These are phyloP conservation scores for Penicillium mononematosum DNA, from an alignment of 495 filamentous ascomycete genomes.

Conservation along the genomic window DNA sequence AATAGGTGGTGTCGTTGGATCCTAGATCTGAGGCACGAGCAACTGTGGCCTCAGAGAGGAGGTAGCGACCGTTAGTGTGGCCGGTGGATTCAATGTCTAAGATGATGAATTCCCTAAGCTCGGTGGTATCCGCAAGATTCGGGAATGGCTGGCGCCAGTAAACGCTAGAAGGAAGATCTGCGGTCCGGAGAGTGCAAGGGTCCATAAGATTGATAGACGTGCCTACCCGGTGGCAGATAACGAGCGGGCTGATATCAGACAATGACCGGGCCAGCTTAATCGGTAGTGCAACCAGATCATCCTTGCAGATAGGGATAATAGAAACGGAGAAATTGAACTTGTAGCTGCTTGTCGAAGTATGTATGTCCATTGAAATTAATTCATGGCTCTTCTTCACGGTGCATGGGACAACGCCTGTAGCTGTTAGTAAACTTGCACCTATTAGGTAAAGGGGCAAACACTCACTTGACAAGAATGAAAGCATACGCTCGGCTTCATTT, in stretches of 20 bases:
- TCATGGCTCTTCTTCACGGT: slow-evolving; percentile 83
- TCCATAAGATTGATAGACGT: slow-evolving; percentile 88
- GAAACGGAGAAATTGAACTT: slow-evolving; percentile 89
- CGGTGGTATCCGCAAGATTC: slow-evolving; percentile 77
- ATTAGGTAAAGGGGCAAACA: too few species aligned
- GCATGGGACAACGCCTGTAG: slow-evolving; percentile 63
- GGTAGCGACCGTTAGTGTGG: slow-evolving; percentile 71
- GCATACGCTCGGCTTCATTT: not conserved
- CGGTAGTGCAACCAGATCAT: slow-evolving; percentile 91
- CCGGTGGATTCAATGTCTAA: slow-evolving; percentile 89
- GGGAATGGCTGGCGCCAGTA: slow-evolving; percentile 90
- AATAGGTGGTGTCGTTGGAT: slow-evolving; percentile 79
- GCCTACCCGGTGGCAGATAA: slow-evolving; percentile 84
- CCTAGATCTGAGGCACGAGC: slow-evolving; percentile 88
- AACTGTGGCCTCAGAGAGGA: slow-evolving; percentile 81
- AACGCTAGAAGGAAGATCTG: slow-evolving; percentile 72
- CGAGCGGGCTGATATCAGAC: slow-evolving; percentile 81
- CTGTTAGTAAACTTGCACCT: too few species aligned
- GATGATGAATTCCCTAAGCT: slow-evolving; percentile 87
- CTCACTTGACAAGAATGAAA: not conserved
- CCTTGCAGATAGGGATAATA: slow-evolving; percentile 90
- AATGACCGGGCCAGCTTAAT: slow-evolving; percentile 78
- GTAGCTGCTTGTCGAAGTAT: slow-evolving; percentile 78
- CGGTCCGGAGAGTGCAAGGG: slow-evolving; percentile 83
- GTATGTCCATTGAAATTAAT: slow-evolving; percentile 89